phyloP scores from a whole-genome alignment of 352 stramenopile species.

The Phytophthora ramorum region DNA sequence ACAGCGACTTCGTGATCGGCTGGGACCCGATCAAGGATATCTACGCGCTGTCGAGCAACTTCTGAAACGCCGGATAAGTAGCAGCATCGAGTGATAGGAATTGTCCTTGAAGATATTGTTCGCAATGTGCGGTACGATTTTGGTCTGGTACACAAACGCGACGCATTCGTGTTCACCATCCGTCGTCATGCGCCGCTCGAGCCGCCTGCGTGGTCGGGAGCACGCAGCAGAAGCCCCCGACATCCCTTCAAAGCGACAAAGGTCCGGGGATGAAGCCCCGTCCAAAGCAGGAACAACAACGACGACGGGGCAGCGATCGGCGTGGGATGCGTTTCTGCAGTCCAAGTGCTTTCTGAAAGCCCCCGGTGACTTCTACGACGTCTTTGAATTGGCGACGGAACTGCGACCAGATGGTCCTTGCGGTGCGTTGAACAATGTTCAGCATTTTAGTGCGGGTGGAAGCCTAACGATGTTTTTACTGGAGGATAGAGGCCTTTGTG shows the following conservation, averaged over 20 bases:
- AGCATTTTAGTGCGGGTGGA: neutral
- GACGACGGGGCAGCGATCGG: conserved; percentile 2
- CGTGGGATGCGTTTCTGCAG: conserved; percentile 52
- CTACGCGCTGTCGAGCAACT: neutral
- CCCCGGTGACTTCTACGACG: conserved; percentile 48
- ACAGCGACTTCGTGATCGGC: conserved; percentile 41
- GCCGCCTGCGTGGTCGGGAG: conserved; percentile 24
- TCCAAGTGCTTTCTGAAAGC: conserved; percentile 42
- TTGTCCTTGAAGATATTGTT: too few relatives aligned
- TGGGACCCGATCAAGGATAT: conserved; percentile 51
- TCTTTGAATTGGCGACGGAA: conserved; percentile 51
- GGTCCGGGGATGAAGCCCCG: neutral
- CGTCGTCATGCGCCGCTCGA: conserved; percentile 38
- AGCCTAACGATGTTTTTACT: conserved; percentile 8
- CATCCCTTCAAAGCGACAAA: conserved; percentile 19
- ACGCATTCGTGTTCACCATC: neutral
- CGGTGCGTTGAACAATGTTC: conserved; percentile 22
- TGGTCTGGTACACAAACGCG: neutral
- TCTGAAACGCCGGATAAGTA: neutral
- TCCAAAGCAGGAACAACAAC: neutral
- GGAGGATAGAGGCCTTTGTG: conserved; percentile 53
- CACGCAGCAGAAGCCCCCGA: conserved; percentile 3
- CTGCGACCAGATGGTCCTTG: conserved; percentile 39
- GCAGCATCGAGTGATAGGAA: too few relatives aligned
- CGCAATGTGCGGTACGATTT: too few relatives aligned